These are phyloP conservation scores for Isabelozyma heimii DNA, from an alignment of 805 yeast genomes.

Conservation along the genomic window DNA sequence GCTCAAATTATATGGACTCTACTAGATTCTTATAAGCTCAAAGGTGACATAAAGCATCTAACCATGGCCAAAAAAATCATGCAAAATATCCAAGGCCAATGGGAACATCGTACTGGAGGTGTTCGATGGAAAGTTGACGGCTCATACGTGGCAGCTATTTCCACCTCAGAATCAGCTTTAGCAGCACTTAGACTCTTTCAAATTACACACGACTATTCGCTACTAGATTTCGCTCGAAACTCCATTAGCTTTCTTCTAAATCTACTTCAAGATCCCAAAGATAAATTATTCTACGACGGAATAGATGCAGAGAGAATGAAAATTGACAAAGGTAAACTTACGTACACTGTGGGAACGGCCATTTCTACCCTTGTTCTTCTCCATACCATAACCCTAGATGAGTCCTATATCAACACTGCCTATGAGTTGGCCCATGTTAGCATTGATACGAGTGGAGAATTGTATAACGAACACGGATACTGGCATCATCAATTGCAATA, in stretches of 20 bases:
- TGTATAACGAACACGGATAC: constrained; percentile 14
- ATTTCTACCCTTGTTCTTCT: constrained; percentile 19
- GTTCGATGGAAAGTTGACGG: constrained; percentile 20
- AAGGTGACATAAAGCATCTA: constrained; percentile 14
- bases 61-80: constrained; percentile 15
- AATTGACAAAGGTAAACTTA: constrained; percentile 19
- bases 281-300: constrained; percentile 23
- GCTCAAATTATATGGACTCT: constrained; percentile 26
- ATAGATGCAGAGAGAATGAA: constrained; percentile 9
- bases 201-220: constrained; percentile 9
- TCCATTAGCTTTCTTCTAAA: constrained; percentile 13
- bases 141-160: constrained; percentile 26
- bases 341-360: constrained; percentile 22
- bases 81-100: constrained; percentile 15
- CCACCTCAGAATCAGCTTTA: constrained; percentile 26
- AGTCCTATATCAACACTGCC: constrained; percentile 12
- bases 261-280: constrained; percentile 16
- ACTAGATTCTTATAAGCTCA: constrained; percentile 18
- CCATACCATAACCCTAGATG: constrained; percentile 11
- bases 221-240: constrained; percentile 13
- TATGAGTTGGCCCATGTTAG: constrained; percentile 15
- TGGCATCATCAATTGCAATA: constrained; percentile 25
- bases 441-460: constrained; percentile 12
- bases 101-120: constrained; percentile 20
- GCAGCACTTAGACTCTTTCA: constrained; percentile 21